Conservation (phyloP, 768 basidiomycete genomes). For the Aureoboletus auriporus region DNA sequence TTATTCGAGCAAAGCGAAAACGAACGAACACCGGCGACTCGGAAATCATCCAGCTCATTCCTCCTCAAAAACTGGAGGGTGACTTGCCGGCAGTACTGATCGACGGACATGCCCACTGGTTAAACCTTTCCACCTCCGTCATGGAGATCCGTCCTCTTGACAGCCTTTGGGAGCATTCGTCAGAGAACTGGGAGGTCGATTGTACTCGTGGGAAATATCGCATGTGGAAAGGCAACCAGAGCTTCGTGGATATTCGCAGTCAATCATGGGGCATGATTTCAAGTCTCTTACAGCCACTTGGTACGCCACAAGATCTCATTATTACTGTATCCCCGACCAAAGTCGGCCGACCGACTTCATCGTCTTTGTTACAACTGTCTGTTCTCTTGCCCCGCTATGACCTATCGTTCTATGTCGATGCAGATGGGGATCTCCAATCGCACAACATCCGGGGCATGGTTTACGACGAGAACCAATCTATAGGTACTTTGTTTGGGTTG, state of each 20-base stretch:
- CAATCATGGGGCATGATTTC: slow-evolving; percentile 25
- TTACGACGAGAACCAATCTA: slow-evolving; percentile 37
- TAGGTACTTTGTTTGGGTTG: slow-evolving; percentile 44
- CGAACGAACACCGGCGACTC: neutral
- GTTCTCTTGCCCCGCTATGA: slow-evolving; percentile 37
- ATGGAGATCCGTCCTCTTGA: slow-evolving; percentile 29
- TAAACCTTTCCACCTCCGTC: slow-evolving; percentile 18
- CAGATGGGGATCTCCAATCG: slow-evolving; percentile 34
- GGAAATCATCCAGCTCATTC: slow-evolving; percentile 21
- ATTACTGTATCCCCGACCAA: slow-evolving; percentile 7
- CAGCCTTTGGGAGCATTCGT: slow-evolving; percentile 20
- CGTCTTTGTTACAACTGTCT: slow-evolving; percentile 10
- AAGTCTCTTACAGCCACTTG: slow-evolving; percentile 18
- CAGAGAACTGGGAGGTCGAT: slow-evolving; percentile 24
- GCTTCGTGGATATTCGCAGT: slow-evolving; percentile 28
- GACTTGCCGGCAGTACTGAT: slow-evolving; percentile 27
- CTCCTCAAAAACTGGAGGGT: slow-evolving; percentile 14
- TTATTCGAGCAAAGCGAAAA: slow-evolving; percentile 11
- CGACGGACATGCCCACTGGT: slow-evolving; percentile 27
- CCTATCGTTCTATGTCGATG: slow-evolving; percentile 37
- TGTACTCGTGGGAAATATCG: slow-evolving; percentile 5
- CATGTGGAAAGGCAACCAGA: slow-evolving; percentile 1
- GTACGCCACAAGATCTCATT: slow-evolving; percentile 17
- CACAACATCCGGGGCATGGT: slow-evolving; percentile 38
- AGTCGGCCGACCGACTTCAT: neutral